Evolutionary conservation across 78 protist species (phyloP).

Genomic region (Dictyostelium capitatum): DNA sequence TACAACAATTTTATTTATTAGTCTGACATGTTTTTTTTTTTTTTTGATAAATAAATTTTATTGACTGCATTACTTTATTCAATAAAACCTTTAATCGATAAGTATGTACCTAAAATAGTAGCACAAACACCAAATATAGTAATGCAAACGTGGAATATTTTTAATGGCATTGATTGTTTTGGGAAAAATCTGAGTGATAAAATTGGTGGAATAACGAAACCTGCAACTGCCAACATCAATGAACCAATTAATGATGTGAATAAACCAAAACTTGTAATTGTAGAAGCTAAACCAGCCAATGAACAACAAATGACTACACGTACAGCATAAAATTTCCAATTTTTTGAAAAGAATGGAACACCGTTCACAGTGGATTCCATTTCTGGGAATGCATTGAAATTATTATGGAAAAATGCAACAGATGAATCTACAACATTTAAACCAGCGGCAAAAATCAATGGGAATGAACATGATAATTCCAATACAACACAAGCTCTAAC

Average conservation of each 20-base stretch:
- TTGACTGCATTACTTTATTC: background rate
- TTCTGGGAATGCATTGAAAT: conserved; percentile 54
- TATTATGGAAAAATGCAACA: background rate
- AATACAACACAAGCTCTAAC: conserved; percentile 34
- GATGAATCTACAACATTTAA: conserved; percentile 61
- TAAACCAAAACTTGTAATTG: conserved; percentile 35
- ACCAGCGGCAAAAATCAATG: conserved; percentile 67
- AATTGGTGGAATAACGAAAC: conserved; percentile 67
- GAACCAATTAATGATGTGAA: conserved; percentile 71
- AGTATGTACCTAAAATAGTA: conserved; percentile 46
- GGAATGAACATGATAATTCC: conserved; percentile 59
- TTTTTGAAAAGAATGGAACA: conserved; percentile 15
- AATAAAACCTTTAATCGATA: conserved; percentile 20
- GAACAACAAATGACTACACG: background rate
- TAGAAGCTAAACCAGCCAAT: conserved; percentile 29
- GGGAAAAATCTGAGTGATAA: conserved; percentile 29
- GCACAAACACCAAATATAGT: conserved; percentile 63
- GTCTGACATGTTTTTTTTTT: background rate
- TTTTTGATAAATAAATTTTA: background rate
- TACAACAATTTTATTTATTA: no score
- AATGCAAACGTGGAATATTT: conserved; percentile 7
- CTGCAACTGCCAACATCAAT: conserved; percentile 61
- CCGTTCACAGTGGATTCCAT: background rate
- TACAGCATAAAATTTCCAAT: conserved; percentile 56
- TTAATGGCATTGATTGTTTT: background rate